These are phyloP conservation scores for Bruguiera sexangula DNA, from an alignment of 345 rosid genomes.

Conservation along the genomic window DNA sequence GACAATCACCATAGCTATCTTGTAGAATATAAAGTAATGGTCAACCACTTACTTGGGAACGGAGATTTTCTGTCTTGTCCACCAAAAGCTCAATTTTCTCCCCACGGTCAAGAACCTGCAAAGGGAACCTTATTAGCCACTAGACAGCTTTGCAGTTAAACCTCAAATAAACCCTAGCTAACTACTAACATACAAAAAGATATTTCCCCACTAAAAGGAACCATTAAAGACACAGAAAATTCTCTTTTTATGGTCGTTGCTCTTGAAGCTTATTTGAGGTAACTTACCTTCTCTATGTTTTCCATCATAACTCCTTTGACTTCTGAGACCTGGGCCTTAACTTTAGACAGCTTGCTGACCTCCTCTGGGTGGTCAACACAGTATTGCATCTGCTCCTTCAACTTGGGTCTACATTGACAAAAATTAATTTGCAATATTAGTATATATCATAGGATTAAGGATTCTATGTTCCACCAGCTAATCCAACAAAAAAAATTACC, in stretches of 20 bases:
- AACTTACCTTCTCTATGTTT: constrained; percentile 80
- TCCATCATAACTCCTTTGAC: constrained; percentile 99
- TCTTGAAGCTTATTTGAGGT: neutral
- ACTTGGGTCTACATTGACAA: constrained; percentile 49
- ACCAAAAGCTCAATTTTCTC: constrained; percentile 45
- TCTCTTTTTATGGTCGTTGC: neutral
- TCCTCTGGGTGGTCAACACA: constrained; percentile 94
- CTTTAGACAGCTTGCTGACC: constrained; percentile 91
- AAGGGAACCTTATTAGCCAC: neutral
- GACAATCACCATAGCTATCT: neutral
- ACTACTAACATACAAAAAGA: too few species aligned
- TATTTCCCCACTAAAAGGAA: neutral
- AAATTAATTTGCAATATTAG: neutral
- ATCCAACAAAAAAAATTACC: constrained; percentile 4
- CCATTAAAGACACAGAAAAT: neutral
- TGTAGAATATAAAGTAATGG: neutral
- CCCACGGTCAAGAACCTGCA: constrained; percentile 44
- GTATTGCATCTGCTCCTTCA: constrained; percentile 90
- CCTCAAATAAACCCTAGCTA: too few species aligned
- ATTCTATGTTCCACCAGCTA: neutral
- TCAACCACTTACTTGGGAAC: constrained; percentile 29
- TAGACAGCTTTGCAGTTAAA: neutral
- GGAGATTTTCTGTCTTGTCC: constrained; percentile 46
- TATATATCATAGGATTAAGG: neutral
- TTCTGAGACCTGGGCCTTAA: constrained; percentile 92